Evolutionary conservation across 305 asterid species (phyloP).

Genomic region (Caryopteris hybrid): DNA sequence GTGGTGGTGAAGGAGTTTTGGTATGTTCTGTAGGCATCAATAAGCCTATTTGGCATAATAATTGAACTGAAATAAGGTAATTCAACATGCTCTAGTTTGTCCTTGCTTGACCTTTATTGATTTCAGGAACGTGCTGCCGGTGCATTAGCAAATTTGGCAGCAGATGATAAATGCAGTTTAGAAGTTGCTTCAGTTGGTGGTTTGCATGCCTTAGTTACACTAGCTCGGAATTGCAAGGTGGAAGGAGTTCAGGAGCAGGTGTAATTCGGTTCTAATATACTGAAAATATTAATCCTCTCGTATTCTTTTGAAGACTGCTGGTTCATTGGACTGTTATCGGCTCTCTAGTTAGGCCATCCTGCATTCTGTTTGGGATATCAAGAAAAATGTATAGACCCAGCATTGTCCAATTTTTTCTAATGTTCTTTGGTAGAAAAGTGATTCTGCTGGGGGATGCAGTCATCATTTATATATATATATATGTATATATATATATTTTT

Average conservation of each 20-base stretch:
- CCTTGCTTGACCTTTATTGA: conserved; percentile 15
- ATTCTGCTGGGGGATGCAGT: not conserved
- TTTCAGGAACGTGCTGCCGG: conserved; percentile 95
- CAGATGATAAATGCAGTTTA: conserved; percentile 89
- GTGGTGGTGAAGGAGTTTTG: conserved; percentile 84
- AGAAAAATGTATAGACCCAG: not conserved
- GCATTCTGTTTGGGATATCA: not conserved
- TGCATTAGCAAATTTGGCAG: conserved; percentile 88
- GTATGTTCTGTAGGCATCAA: conserved; percentile 34
- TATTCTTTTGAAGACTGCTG: conserved; percentile 2
- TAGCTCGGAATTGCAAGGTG: conserved; percentile 67
- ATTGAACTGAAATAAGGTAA: not conserved
- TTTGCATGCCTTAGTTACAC: conserved; percentile 68
- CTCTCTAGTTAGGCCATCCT: conserved; percentile 4
- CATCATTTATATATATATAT: not conserved
- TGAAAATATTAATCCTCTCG: not conserved
- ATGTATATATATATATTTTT: too few relatives aligned
- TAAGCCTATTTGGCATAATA: not conserved
- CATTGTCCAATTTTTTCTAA: not conserved
- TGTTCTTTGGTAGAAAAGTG: not conserved
- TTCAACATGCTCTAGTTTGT: conserved; percentile 14
- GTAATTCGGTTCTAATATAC: not conserved
- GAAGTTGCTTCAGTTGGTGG: conserved; percentile 77
- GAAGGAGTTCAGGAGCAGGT: conserved; percentile 99
- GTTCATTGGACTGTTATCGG: not conserved